Percentiles rank a stretch among this genome's conserved stretches.
phyloP scores from a whole-genome alignment of 2,329 filamentous ascomycete genomes.

The Teratosphaeria epicoccoides region DNA sequence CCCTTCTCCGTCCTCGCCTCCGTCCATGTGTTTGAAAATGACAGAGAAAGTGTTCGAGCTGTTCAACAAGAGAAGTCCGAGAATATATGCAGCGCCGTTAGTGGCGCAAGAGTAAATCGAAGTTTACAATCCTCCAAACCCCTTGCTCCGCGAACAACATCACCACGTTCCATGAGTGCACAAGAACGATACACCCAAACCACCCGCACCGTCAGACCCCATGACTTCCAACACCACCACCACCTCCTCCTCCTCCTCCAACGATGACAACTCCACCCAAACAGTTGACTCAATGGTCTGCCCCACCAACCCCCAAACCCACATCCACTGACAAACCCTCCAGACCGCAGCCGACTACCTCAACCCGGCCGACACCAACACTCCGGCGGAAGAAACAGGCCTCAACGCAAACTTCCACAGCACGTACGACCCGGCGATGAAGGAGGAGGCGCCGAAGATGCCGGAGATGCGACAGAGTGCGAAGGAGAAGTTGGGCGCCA shows the following conservation, averaged over 20 bases:
- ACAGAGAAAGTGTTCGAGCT: too few species aligned
- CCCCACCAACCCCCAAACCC: not conserved
- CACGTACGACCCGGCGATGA: not conserved
- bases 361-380: not conserved
- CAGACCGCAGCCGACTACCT: not conserved
- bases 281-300: not conserved
- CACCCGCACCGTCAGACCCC: too few species aligned
- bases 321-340: not conserved
- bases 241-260: not conserved
- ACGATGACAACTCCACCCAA: not conserved
- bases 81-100: too few species aligned
- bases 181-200: too few species aligned
- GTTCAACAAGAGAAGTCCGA: too few species aligned
- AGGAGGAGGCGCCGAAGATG: not conserved
- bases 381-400: not conserved
- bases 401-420: not conserved
- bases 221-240: too few species aligned
- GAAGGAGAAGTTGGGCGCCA: not conserved
- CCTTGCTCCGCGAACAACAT: too few species aligned
- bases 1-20: too few species aligned
- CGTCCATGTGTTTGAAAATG: too few species aligned
- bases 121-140: too few species aligned
- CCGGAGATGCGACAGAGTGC: not conserved
- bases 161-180: too few species aligned
- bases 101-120: too few species aligned